A percentile compares a stretch with the other conserved stretches of the same genome.
Evolutionary conservation across 1,139 yeast species (phyloP).

Genomic region (Blastobotrys aristatus): DNA sequence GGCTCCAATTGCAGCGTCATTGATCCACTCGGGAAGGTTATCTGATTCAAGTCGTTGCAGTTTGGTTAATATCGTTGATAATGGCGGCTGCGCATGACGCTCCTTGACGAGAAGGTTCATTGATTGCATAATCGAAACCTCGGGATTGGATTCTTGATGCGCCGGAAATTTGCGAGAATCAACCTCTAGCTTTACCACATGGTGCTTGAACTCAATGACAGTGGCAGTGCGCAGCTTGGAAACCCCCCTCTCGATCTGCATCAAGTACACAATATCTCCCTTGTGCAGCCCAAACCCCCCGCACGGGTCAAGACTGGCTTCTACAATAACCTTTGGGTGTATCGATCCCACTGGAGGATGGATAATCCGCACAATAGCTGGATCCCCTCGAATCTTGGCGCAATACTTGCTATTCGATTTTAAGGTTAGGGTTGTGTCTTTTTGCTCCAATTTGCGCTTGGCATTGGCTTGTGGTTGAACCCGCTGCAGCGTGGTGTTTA

Average conservation of each 20-base stretch:
- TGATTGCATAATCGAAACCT: neutral
- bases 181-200: neutral
- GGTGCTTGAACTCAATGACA: neutral
- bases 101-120: conserved; percentile 2
- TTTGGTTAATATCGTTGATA: neutral
- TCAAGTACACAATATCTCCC: conserved; percentile 5
- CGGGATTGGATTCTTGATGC: conserved; percentile 4
- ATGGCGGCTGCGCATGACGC: neutral
- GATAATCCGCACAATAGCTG: conserved; percentile 27
- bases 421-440: conserved; percentile 25
- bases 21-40: conserved; percentile 37
- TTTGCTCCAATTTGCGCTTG: conserved; percentile 4
- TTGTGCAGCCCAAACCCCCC: conserved; percentile 8
- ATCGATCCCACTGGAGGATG: conserved; percentile 26
- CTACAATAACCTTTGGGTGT: conserved; percentile 26
- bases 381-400: conserved; percentile 20
- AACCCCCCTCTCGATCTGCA: neutral
- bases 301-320: conserved; percentile 28
- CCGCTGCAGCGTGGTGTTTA: conserved; percentile 26
- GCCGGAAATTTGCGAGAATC: conserved; percentile 8
- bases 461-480: conserved; percentile 20
- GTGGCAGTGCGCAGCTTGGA: conserved; percentile 1
- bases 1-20: conserved; percentile 27
- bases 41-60: neutral
- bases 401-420: conserved; percentile 14